Evolutionary conservation across 371 early-diverging fungal species (phyloP), one percentile per base, ranked within the genome.

Genomic region (Lichtheimia corymbifera): DNA sequence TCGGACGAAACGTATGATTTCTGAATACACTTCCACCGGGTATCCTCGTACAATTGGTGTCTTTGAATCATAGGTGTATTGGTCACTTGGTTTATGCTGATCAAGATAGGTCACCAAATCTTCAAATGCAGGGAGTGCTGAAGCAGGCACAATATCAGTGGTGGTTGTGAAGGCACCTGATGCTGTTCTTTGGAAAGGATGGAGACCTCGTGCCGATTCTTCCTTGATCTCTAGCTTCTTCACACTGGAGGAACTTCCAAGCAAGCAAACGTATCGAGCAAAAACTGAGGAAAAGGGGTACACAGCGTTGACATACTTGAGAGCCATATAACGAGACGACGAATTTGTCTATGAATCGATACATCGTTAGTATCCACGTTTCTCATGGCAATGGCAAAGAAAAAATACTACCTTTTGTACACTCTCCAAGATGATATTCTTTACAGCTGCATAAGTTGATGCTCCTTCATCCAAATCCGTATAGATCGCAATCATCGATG

Each of bases 401-500:
- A 5, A 28, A 62, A 40, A n/a, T 15, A 24, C n/a, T 72, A 88
- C 92, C 83, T 86, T 90, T 57, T 83, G 74, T 35, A 91, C 83
- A 56, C 87, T 86, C 14, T 78, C 74, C 11, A 79, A 66, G 4
- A 86, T 70, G 12, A 82, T 70, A 12, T 71, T 72, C 47, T 90
- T 77, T 0, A 90, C 63, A 1, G 80, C 68, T 0, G 68, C 56
- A 55, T 85, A 83, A 0, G 82, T 63, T 3, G 73, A 67, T 0
- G 58, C 73, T 9, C 61, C 66, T 11, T 69, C 73, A 20, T 63
- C 53, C 27, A 78, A 45, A 35, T 86, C 79, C 0, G 72, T 70
- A 61, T 89, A 91, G 1, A 91, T 88, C 2, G 85, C 88, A 58
- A 90, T 80, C 89, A 94, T 92, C 0, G 87, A 88, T 5, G 89